phyloP scores from a whole-genome alignment of 352 stramenopile genomes.

The Globisporangium canariense region DNA sequence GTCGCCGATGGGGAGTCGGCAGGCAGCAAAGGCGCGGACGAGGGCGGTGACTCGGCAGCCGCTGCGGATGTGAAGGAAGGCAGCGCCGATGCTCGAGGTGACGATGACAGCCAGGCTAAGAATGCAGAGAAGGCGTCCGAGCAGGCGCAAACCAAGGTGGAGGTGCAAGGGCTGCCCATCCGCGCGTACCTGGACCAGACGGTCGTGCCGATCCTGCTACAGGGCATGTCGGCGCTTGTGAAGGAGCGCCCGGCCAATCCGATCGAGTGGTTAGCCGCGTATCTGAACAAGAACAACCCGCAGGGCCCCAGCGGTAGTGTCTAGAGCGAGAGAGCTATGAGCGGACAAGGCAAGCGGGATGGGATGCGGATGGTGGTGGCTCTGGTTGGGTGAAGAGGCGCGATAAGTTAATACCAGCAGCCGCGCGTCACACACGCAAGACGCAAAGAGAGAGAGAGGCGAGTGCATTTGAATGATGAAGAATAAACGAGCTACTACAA shows the following conservation, averaged over 20 bases:
- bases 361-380: neutral
- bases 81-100: neutral
- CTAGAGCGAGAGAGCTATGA: neutral
- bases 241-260: constrained; percentile 97
- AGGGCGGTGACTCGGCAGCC: neutral
- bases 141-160: constrained; percentile 84
- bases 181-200: constrained; percentile 98
- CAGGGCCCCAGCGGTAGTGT: constrained; percentile 49
- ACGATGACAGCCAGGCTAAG: constrained; percentile 25
- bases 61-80: neutral
- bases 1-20: neutral
- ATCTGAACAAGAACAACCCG: constrained; percentile 97
- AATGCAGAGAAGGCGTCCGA: constrained; percentile 70
- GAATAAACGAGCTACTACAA: neutral
- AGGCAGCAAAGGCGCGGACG: neutral
- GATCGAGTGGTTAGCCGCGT: constrained; percentile 95
- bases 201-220: constrained; percentile 97
- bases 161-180: constrained; percentile 93
- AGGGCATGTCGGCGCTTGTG: constrained; percentile 97
- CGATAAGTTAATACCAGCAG: neutral
- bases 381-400: neutral
- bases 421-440: no score
- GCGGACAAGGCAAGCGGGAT: neutral
- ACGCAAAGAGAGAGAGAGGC: no score
- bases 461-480: neutral